Percentiles rank a stretch among this genome's conserved stretches.
Conservation (phyloP, 1,284 basidiomycete species). For the Phenoliferia sp. region DNA sequence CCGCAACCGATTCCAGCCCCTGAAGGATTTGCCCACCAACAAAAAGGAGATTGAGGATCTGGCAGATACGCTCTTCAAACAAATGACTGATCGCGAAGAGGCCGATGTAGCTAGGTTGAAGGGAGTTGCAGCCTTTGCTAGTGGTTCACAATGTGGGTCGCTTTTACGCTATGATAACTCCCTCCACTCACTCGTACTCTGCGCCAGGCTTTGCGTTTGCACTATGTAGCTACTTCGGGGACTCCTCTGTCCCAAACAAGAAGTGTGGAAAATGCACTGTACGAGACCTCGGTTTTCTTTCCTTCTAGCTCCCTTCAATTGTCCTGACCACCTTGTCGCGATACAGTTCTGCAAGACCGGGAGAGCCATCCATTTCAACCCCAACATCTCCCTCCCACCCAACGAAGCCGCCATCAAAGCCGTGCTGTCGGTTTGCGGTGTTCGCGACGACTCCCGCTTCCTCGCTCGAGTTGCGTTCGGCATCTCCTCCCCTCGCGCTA, state of each 20-base stretch:
- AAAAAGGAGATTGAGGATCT: constrained; percentile 44
- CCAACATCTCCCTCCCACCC: constrained; percentile 37
- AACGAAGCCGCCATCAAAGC: constrained; percentile 36
- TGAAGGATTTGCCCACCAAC: constrained; percentile 45
- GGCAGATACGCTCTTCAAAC: constrained; percentile 43
- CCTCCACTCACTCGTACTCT: neutral
- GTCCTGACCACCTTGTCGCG: too few relatives aligned
- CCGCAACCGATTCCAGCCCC: constrained; percentile 46
- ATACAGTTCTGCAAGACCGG: constrained; percentile 18
- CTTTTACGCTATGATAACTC: neutral
- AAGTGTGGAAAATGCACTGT: constrained; percentile 51
- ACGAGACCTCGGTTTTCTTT: constrained; percentile 36
- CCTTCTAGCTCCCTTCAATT: neutral
- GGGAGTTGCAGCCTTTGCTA: constrained; percentile 49
- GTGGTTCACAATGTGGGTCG: constrained; percentile 48
- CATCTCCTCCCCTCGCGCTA: constrained; percentile 50
- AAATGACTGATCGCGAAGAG: constrained; percentile 48
- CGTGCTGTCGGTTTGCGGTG: constrained; percentile 49
- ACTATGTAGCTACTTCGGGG: constrained; percentile 51
- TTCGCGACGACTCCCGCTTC: constrained; percentile 52
- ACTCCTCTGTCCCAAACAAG: constrained; percentile 47
- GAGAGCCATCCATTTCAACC: constrained; percentile 44
- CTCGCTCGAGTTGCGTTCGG: constrained; percentile 53
- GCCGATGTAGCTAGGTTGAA: constrained; percentile 48
- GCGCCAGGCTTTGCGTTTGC: constrained; percentile 48